Percentiles rank a stretch among this genome's conserved stretches.
Evolutionary conservation across 106 monocot species (phyloP).

Genomic region (Dioscorea zingiberensis): DNA sequence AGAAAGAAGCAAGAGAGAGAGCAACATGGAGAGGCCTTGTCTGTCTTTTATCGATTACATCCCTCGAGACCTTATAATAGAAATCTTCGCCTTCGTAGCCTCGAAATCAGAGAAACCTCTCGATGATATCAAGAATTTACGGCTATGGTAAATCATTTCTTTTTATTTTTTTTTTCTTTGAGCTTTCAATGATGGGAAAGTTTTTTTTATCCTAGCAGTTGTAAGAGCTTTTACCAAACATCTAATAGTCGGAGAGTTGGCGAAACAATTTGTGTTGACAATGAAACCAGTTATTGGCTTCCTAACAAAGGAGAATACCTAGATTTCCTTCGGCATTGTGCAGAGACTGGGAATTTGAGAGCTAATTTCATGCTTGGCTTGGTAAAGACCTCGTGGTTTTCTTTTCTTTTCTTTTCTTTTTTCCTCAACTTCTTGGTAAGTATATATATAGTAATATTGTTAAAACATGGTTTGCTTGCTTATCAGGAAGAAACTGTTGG

Average conservation of each 20-base stretch:
- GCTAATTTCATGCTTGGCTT: not conserved
- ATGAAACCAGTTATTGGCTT: not conserved
- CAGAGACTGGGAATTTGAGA: not conserved
- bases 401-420: too few relatives aligned
- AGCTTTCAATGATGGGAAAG: not conserved
- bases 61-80: too few relatives aligned
- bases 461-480: not conserved
- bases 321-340: not conserved
- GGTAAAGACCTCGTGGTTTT: not conserved
- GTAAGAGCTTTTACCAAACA: not conserved
- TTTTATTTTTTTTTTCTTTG: not conserved
- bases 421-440: too few relatives aligned
- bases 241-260: not conserved
- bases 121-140: too few relatives aligned
- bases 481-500: not conserved
- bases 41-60: not conserved
- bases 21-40: too few relatives aligned
- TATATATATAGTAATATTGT: not conserved
- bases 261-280: not conserved
- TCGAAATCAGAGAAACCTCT: too few relatives aligned
- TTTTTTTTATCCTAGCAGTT: not conserved
- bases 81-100: too few relatives aligned
- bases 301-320: not conserved
- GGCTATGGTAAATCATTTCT: not conserved
- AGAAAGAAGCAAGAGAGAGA: too few relatives aligned